A percentile compares a stretch with the other conserved stretches of the same genome.
Conservation (phyloP, 2,329 filamentous ascomycete genomes). For the Colletotrichum sp. region DNA sequence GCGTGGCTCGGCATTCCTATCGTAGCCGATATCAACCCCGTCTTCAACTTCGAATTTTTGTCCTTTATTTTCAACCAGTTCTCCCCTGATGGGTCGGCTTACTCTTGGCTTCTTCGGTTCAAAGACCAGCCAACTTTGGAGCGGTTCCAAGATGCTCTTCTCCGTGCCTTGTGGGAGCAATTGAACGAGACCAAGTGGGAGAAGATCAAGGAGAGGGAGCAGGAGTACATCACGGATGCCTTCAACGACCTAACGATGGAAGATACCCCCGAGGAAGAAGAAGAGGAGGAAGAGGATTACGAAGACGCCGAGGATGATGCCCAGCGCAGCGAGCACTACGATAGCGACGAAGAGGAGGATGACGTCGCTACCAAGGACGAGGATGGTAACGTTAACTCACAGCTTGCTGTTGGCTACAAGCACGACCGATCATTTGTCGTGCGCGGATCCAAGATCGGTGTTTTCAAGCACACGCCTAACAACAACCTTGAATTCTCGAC, state of each 20-base stretch:
- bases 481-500: constrained; percentile 96
- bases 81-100: constrained; percentile 83
- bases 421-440: constrained; percentile 97
- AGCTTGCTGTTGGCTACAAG: constrained; percentile 95
- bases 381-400: constrained; percentile 88
- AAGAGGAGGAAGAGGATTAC: constrained; percentile 59
- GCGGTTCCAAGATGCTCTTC: constrained; percentile 89
- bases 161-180: constrained; percentile 97
- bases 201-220: constrained; percentile 90
- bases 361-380: constrained; percentile 71
- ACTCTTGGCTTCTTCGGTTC: constrained; percentile 95
- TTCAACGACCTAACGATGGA: constrained; percentile 96
- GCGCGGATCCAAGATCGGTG: constrained; percentile 95
- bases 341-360: constrained; percentile 78
- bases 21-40: constrained; percentile 87
- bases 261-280: constrained; percentile 61
- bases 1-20: constrained; percentile 89
- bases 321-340: constrained; percentile 72
- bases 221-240: constrained; percentile 92
- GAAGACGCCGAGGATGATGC: constrained; percentile 68
- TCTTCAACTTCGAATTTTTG: constrained; percentile 99
- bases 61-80: constrained; percentile 99
- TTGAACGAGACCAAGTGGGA: constrained; percentile 93
- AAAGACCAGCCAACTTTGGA: constrained; percentile 82
- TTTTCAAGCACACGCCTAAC: constrained; percentile 95